A percentile compares a stretch with the other conserved stretches of the same genome.
Evolutionary conservation across 1,284 basidiomycete species (phyloP).

Genomic region (Sanghuangporus baumii): DNA sequence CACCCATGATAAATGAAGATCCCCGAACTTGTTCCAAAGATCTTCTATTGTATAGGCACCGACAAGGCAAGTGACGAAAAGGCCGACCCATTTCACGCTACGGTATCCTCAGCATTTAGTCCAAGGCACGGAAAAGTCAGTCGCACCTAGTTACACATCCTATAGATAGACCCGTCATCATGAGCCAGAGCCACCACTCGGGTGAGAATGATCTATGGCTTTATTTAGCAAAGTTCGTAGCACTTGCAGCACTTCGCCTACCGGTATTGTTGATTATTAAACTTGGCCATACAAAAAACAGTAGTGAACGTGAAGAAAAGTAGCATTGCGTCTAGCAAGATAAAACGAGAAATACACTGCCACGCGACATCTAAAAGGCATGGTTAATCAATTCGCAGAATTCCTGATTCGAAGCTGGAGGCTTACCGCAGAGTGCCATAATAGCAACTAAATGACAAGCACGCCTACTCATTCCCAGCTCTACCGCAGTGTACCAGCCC

Average conservation of each 20-base stretch:
- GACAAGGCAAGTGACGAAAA: constrained; percentile 92
- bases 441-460: constrained; percentile 89
- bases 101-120: not conserved
- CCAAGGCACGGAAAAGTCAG: not conserved
- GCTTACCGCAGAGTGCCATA: constrained; percentile 86
- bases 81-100: constrained; percentile 95
- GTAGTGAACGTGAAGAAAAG: constrained; percentile 98
- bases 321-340: constrained; percentile 96
- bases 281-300: constrained; percentile 92
- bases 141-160: constrained; percentile 87
- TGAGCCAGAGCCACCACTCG: constrained; percentile 97
- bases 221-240: constrained; percentile 9
- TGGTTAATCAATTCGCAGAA: not conserved
- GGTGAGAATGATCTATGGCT: constrained; percentile 74
- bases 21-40: constrained; percentile 98
- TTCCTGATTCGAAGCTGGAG: constrained; percentile 16
- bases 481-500: constrained; percentile 95
- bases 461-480: constrained; percentile 87
- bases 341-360: constrained; percentile 95
- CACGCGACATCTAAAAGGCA: constrained; percentile 78
- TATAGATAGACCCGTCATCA: constrained; percentile 87
- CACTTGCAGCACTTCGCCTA: constrained; percentile 31
- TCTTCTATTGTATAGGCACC: constrained; percentile 97
- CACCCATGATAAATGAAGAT: constrained; percentile 86
- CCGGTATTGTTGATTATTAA: constrained; percentile 94